A percentile compares a stretch with the other conserved stretches of the same genome.
phyloP scores from a whole-genome alignment of 371 early-diverging fungal species.

The Nematocida parisii region DNA sequence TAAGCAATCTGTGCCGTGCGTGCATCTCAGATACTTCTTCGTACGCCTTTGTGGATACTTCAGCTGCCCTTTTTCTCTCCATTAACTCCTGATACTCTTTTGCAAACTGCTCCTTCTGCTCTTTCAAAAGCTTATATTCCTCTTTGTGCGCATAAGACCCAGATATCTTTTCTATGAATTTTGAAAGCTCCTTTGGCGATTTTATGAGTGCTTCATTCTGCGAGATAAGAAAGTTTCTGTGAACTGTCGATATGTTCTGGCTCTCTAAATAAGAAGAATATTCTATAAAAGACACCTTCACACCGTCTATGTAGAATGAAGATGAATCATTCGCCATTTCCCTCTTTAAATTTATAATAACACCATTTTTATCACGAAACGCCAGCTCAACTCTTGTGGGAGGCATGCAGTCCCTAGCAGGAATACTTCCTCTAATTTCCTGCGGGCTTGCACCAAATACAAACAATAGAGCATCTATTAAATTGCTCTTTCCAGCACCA shows the following conservation, averaged over 20 bases:
- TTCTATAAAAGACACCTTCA: slow-evolving; percentile 72
- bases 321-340: slow-evolving; percentile 24
- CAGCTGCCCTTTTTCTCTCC: slow-evolving; percentile 57
- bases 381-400: slow-evolving; percentile 6
- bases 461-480: slow-evolving; percentile 97
- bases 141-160: slow-evolving; percentile 72
- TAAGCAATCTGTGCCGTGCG: slow-evolving; percentile 51
- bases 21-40: slow-evolving; percentile 42
- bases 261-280: slow-evolving; percentile 78
- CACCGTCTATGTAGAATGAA: slow-evolving; percentile 77
- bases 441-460: slow-evolving; percentile 77
- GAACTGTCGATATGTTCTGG: slow-evolving; percentile 84
- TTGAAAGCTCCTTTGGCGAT: slow-evolving; percentile 83
- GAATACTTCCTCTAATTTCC: slow-evolving; percentile 37
- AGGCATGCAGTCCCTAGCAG: not conserved
- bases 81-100: slow-evolving; percentile 57
- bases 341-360: slow-evolving; percentile 26
- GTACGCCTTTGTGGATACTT: slow-evolving; percentile 53
- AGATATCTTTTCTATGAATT: slow-evolving; percentile 86
- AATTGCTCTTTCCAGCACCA: slow-evolving; percentile 95
- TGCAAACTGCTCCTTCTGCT: slow-evolving; percentile 8
- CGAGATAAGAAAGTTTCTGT: slow-evolving; percentile 92
- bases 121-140: slow-evolving; percentile 58
- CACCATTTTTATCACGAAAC: slow-evolving; percentile 28
- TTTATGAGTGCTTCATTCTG: slow-evolving; percentile 89